A percentile compares a stretch with the other conserved stretches of the same genome.
Conservation (phyloP, 352 stramenopile genomes). For the Globisporangium paroecandrum region DNA sequence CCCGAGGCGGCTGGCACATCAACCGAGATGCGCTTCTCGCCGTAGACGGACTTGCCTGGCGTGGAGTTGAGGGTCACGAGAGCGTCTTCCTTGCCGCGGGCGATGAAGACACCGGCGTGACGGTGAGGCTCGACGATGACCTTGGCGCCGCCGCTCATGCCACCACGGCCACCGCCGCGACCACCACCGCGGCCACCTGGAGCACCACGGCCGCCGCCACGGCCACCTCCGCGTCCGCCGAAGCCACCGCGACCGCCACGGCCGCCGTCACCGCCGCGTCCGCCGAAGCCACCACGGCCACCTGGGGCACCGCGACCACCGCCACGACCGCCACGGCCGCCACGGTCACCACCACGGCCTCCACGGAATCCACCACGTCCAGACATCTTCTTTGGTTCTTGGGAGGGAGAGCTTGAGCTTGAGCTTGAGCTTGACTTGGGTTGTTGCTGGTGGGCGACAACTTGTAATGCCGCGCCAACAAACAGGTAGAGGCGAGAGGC, state of each 20-base stretch:
- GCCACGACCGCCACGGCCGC: slow-evolving; percentile 51
- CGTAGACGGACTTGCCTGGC: slow-evolving; percentile 98
- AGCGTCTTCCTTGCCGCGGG: slow-evolving; percentile 98
- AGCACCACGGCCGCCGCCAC: slow-evolving; percentile 36
- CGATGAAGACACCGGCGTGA: slow-evolving; percentile 98
- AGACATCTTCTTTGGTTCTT: slow-evolving; percentile 17
- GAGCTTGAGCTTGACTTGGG: slow-evolving; percentile 14
- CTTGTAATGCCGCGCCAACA: neutral
- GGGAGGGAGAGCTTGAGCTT: slow-evolving; percentile 4
- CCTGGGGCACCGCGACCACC: slow-evolving; percentile 36
- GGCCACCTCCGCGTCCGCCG: slow-evolving; percentile 36
- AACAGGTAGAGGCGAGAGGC: neutral
- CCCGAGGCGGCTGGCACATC: slow-evolving; percentile 90
- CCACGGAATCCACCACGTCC: slow-evolving; percentile 31
- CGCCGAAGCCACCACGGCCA: slow-evolving; percentile 44
- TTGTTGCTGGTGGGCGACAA: slow-evolving; percentile 11
- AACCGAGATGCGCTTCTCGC: slow-evolving; percentile 99
- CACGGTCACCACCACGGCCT: slow-evolving; percentile 42
- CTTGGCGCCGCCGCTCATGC: slow-evolving; percentile 95
- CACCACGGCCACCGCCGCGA: slow-evolving; percentile 64
- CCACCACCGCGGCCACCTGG: slow-evolving; percentile 50
- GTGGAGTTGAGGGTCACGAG: slow-evolving; percentile 99
- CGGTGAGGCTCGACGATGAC: slow-evolving; percentile 97
- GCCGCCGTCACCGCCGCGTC: slow-evolving; percentile 51
- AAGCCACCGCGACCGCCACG: slow-evolving; percentile 39